phyloP scores from a whole-genome alignment of 1,139 yeast species.

The Candida frijolesensis region DNA sequence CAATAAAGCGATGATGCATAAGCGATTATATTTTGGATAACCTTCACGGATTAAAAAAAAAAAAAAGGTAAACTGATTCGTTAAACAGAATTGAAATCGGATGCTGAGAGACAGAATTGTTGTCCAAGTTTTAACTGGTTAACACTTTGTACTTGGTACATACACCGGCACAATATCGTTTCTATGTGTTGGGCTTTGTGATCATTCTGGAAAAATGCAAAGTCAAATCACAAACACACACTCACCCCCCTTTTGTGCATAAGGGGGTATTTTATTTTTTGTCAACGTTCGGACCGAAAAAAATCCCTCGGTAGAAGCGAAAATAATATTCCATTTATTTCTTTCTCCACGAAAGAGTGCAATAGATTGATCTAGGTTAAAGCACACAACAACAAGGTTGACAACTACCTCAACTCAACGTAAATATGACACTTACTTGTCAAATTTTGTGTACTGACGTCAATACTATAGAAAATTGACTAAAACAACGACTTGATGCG shows the following conservation, averaged over 20 bases:
- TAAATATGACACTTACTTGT: neutral
- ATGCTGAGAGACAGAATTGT: neutral
- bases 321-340: no score
- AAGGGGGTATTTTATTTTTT: neutral
- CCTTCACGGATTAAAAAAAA: no score
- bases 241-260: neutral
- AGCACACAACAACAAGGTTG: no score
- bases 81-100: neutral
- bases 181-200: neutral
- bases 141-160: constrained; percentile 2
- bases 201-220: neutral
- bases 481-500: neutral
- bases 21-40: constrained; percentile 1
- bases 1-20: constrained; percentile 1
- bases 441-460: neutral
- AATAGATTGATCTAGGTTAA: no score
- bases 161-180: neutral
- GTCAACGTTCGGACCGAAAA: neutral
- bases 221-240: neutral
- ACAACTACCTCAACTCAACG: no score
- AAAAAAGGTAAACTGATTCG: neutral
- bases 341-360: neutral
- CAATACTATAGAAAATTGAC: neutral
- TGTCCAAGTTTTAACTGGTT: no score
- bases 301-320: no score